These are phyloP conservation scores for Emergomyces africanus DNA, from an alignment of 2,329 filamentous ascomycete genomes.

Conservation along the genomic window DNA sequence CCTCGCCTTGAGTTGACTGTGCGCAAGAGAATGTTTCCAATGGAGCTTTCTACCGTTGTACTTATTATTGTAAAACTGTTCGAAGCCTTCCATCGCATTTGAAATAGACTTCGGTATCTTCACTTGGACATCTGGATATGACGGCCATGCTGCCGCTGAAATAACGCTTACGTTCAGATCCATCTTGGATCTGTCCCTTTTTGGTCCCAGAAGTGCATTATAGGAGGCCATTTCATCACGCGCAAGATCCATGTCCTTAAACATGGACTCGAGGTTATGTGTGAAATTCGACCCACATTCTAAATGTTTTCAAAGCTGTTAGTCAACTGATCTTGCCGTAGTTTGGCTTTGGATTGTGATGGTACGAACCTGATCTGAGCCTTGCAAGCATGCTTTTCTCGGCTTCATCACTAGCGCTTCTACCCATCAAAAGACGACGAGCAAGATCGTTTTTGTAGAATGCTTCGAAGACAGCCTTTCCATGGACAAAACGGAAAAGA, in stretches of 20 bases:
- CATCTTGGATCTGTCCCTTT: slow-evolving; percentile 44
- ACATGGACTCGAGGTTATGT: slow-evolving; percentile 97
- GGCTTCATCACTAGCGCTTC: slow-evolving; percentile 87
- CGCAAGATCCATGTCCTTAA: slow-evolving; percentile 91
- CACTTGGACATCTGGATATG: slow-evolving; percentile 66
- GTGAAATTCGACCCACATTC: slow-evolving; percentile 94
- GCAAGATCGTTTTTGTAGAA: slow-evolving; percentile 99
- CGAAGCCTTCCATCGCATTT: slow-evolving; percentile 66
- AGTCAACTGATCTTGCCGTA: slow-evolving; percentile 3
- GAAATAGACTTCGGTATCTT: slow-evolving; percentile 64
- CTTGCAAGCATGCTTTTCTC: slow-evolving; percentile 92
- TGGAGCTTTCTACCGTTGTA: slow-evolving; percentile 75
- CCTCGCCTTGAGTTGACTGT: slow-evolving; percentile 69
- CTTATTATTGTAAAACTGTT: slow-evolving; percentile 75
- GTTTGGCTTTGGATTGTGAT: neutral
- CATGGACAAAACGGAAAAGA: slow-evolving; percentile 91
- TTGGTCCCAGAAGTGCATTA: slow-evolving; percentile 53
- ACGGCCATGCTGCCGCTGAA: slow-evolving; percentile 86
- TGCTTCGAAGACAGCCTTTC: slow-evolving; percentile 94
- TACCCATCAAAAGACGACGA: slow-evolving; percentile 73
- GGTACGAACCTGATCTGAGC: slow-evolving; percentile 53
- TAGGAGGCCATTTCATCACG: slow-evolving; percentile 90
- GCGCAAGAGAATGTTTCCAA: slow-evolving; percentile 89
- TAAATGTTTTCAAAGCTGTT: slow-evolving; percentile 8
- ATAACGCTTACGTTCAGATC: slow-evolving; percentile 80